Evolutionary conservation across 2,329 filamentous ascomycete species (phyloP).

Genomic region (Xylariaceae sp.): DNA sequence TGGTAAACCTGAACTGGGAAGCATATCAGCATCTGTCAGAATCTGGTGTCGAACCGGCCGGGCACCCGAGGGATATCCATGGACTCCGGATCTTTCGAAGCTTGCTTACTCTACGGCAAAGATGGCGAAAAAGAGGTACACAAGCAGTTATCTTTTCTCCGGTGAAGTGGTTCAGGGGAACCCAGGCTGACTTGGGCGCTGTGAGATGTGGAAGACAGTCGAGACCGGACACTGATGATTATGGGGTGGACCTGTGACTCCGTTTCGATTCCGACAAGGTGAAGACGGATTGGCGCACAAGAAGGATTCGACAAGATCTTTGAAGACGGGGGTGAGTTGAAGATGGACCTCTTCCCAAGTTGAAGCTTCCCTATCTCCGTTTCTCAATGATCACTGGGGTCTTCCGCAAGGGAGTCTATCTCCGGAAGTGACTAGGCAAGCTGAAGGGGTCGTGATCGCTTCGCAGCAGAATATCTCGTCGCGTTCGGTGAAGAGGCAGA

Average conservation of each 20-base stretch:
- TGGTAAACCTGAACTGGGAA: not conserved
- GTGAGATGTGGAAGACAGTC: not conserved
- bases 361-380: not conserved
- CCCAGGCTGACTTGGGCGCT: not conserved
- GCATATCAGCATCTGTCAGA: slow-evolving; percentile 4
- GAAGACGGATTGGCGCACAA: not conserved
- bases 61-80: not conserved
- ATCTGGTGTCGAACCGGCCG: not conserved
- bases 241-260: no score
- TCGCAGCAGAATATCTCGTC: slow-evolving; percentile 11
- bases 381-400: not conserved
- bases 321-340: not conserved
- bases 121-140: not conserved
- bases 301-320: not conserved
- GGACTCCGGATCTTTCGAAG: not conserved
- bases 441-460: slow-evolving; percentile 4
- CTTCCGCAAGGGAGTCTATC: slow-evolving; percentile 3
- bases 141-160: not conserved
- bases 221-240: not conserved
- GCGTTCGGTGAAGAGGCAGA: slow-evolving; percentile 1
- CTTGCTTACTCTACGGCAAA: not conserved
- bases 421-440: not conserved
- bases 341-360: not conserved
- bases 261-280: no score
- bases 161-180: not conserved